Base-by-base conservation (phyloP, 495 filamentous ascomycete species). In the Staphylotrichum tortipilum region DNA sequence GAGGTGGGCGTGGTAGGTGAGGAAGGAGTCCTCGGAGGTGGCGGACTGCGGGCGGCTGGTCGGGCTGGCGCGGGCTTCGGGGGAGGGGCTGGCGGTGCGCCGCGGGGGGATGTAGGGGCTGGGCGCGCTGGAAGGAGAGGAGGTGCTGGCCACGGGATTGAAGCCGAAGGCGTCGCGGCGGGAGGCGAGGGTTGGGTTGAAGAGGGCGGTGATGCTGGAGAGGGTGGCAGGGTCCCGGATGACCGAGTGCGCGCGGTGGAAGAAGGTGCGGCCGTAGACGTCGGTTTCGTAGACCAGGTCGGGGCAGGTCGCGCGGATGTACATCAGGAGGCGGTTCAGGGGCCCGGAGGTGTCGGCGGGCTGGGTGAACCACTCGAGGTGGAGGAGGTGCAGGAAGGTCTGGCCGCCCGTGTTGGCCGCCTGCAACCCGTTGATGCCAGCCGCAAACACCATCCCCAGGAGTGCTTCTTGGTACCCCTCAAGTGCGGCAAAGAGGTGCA, bases 341-440 rank as follows among this genome's bases (percentile, higher is more conserved):
- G 53, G 44, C 4, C 60, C 47, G 3, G 46, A 40, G 7, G 43
- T 45, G 15, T 17, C 43, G 11, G 33, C 28, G 2, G 65, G 14
- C 7, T 60, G 47, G 7, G 55, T 44, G 43, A 74, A 68, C 66
- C 68, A 71, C 8, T 66, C 59, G 2, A 46, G 49, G 38, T 68
- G 59, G 12, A 77, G 57, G 15, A 73, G 59, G 39, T 77, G 74
- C 11, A 77, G 65, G 37, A 74, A 77, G 1, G 69, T 74, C 52
- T 77, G 73, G 8, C 64, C 64, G 12, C 65, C 72, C 7, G 59
- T 65, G 54, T 77, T 76, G 8, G 46, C 55, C 5, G 48, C 52
- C 10, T 41, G 9, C 23, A 64, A 43, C 4, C 46, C 15, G 3
- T 5, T 30, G 10, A 47, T 46, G 44, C 61, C 48, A 22, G 42